Evolutionary conservation across 192 early-diverging fungal genomes (phyloP).

Genomic region (Polychytrium aggregatum): DNA sequence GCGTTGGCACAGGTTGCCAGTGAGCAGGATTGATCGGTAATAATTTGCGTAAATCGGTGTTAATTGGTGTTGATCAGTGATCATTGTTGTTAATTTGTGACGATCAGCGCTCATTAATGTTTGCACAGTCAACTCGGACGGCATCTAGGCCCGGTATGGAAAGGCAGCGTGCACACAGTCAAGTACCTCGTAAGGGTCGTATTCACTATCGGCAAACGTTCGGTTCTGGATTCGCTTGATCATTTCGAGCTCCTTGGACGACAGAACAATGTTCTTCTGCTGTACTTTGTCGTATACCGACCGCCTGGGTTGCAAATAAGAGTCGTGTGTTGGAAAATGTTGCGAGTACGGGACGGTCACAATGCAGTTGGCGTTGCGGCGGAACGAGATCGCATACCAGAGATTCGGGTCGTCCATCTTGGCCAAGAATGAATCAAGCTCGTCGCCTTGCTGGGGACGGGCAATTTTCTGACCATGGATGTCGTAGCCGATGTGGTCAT

Average conservation of each 20-base stretch:
- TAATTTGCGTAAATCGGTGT: too few relatives aligned
- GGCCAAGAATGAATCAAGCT: constrained; percentile 85
- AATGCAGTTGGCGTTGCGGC: too few relatives aligned
- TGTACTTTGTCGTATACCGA: constrained; percentile 74
- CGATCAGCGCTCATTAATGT: not conserved
- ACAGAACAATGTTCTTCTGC: constrained; percentile 72
- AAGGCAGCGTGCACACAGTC: too few relatives aligned
- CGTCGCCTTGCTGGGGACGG: constrained; percentile 78
- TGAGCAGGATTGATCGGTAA: too few relatives aligned
- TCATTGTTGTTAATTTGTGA: constrained; percentile 1
- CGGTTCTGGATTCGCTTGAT: constrained; percentile 78
- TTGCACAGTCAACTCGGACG: too few relatives aligned
- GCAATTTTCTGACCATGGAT: constrained; percentile 86
- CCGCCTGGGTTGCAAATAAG: constrained; percentile 17
- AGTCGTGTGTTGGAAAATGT: too few relatives aligned
- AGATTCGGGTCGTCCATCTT: constrained; percentile 87
- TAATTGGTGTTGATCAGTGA: too few relatives aligned
- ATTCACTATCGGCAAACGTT: constrained; percentile 69
- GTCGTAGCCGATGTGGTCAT: constrained; percentile 93
- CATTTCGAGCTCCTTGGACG: constrained; percentile 85
- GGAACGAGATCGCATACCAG: constrained; percentile 57
- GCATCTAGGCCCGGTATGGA: too few relatives aligned
- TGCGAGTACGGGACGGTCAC: too few relatives aligned
- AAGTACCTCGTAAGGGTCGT: constrained; percentile 73
- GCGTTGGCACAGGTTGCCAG: too few relatives aligned